Percentiles rank a stretch among this genome's conserved stretches.
phyloP scores from a whole-genome alignment of 768 basidiomycete species.

The Mycena venus region DNA sequence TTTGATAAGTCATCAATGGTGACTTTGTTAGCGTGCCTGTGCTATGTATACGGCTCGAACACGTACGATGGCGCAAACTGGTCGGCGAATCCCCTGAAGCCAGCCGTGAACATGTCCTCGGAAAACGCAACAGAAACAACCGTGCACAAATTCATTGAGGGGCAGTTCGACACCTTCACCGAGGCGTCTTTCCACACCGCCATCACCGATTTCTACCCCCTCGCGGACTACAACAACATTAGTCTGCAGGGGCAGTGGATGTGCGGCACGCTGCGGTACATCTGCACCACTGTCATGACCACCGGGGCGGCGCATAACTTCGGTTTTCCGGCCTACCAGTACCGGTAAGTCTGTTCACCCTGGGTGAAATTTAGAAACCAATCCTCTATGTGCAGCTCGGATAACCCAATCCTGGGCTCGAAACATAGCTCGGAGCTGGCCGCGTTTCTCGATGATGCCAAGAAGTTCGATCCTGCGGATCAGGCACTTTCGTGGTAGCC shows the following conservation, averaged over 20 bases:
- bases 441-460: slow-evolving; percentile 47
- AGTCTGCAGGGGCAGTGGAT: slow-evolving; percentile 59
- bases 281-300: slow-evolving; percentile 57
- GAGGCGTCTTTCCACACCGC: slow-evolving; percentile 44
- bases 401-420: slow-evolving; percentile 56
- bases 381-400: slow-evolving; percentile 41
- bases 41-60: slow-evolving; percentile 59
- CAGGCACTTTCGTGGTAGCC: slow-evolving; percentile 46
- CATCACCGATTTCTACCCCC: slow-evolving; percentile 46
- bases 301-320: slow-evolving; percentile 39
- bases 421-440: slow-evolving; percentile 52
- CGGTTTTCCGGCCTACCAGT: slow-evolving; percentile 48
- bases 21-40: slow-evolving; percentile 54
- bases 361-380: neutral
- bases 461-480: slow-evolving; percentile 41
- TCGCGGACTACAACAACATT: slow-evolving; percentile 47
- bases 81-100: slow-evolving; percentile 50
- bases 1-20: slow-evolving; percentile 63
- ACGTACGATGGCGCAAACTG: slow-evolving; percentile 59
- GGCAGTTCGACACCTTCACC: slow-evolving; percentile 51
- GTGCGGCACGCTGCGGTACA: slow-evolving; percentile 60
- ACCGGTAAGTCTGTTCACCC: slow-evolving; percentile 45
- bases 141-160: slow-evolving; percentile 56
- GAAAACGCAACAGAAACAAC: slow-evolving; percentile 52
- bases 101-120: slow-evolving; percentile 54